Conservation (phyloP, 345 rosid genomes). For the Eucalyptus virginea region DNA sequence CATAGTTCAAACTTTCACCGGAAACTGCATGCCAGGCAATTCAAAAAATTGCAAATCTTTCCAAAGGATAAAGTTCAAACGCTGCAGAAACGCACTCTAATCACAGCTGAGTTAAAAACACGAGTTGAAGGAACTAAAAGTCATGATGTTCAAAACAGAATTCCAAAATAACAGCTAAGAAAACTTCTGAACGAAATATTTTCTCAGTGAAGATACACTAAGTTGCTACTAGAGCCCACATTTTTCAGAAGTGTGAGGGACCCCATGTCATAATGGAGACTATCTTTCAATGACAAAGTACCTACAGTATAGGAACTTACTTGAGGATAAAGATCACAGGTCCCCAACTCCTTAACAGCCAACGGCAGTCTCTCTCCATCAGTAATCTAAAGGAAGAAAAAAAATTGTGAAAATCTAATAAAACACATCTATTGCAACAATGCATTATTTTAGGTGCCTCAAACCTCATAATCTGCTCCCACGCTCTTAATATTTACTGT, state of each 20-base stretch:
- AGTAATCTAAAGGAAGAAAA: slow-evolving; percentile 46
- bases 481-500: slow-evolving; percentile 97
- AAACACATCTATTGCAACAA: not conserved
- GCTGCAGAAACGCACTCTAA: not conserved
- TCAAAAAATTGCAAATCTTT: not conserved
- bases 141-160: not conserved
- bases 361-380: slow-evolving; percentile 98
- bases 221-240: not conserved
- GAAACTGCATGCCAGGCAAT: not conserved
- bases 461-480: slow-evolving; percentile 96
- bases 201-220: not conserved
- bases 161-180: not conserved
- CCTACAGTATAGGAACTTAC: slow-evolving; percentile 11
- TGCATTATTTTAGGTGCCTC: not conserved
- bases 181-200: not conserved
- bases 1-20: not conserved
- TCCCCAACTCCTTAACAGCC: slow-evolving; percentile 98
- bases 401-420: not conserved
- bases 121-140: not conserved
- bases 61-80: not conserved
- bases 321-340: slow-evolving; percentile 99
- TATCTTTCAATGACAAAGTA: not conserved
- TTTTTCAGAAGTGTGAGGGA: not conserved
- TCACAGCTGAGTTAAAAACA: not conserved
- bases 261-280: not conserved